Percentiles rank a stretch among this genome's conserved stretches.
Conservation (phyloP, 108 stramenopile genomes). For the Pseudonitzschia multistriata region DNA sequence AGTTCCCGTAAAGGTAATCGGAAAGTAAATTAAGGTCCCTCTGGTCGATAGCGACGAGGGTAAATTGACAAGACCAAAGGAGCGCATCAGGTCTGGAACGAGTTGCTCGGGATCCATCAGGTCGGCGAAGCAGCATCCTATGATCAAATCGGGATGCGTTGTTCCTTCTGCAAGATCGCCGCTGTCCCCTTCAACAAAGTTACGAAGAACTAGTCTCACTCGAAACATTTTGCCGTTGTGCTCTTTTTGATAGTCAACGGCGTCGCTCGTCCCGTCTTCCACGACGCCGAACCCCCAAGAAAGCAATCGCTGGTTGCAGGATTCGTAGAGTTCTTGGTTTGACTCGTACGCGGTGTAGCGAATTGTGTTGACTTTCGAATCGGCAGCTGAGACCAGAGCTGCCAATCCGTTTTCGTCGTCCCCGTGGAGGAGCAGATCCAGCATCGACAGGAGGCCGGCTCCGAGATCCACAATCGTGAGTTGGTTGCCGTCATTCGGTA, state of each 20-base stretch:
- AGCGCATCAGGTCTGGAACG: slow-evolving; percentile 37
- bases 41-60: background rate
- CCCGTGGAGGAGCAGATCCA: slow-evolving; percentile 57
- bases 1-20: slow-evolving; percentile 86
- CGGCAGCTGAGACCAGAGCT: slow-evolving; percentile 12
- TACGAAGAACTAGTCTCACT: slow-evolving; percentile 49
- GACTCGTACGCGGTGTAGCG: slow-evolving; percentile 82
- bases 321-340: slow-evolving; percentile 48
- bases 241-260: slow-evolving; percentile 18
- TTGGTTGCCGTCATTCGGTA: background rate
- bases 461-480: slow-evolving; percentile 71
- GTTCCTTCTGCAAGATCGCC: slow-evolving; percentile 1
- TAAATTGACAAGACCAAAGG: slow-evolving; percentile 32
- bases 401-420: slow-evolving; percentile 36
- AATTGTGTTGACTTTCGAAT: slow-evolving; percentile 26
- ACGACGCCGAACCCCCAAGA: slow-evolving; percentile 54
- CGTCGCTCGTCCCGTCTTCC: slow-evolving; percentile 12
- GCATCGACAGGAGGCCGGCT: slow-evolving; percentile 74
- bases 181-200: slow-evolving; percentile 44
- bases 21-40: slow-evolving; percentile 77
- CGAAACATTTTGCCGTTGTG: background rate
- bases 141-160: slow-evolving; percentile 57
- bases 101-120: slow-evolving; percentile 72
- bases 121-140: slow-evolving; percentile 90
- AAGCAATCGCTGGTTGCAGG: slow-evolving; percentile 42